Evolutionary conservation across 306 rosid genomes (phyloP), one percentile per base, ranked within the genome.

Genomic region (Cucurbita pepo): DNA sequence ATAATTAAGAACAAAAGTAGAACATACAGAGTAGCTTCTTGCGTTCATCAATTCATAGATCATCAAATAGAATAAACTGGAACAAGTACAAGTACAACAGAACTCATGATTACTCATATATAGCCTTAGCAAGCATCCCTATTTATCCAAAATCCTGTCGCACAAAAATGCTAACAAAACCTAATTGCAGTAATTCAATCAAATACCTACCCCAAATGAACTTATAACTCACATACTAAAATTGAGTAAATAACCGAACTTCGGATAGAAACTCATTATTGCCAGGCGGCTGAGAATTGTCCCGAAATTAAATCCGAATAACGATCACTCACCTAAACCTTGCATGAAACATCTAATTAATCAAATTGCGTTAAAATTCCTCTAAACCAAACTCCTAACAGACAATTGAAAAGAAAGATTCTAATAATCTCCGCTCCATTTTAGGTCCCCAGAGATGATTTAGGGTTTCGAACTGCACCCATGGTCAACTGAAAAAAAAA

Each of bases 381-480:
- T 48, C 43, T 0, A 69, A 69, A 14, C 25, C 54, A 69, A 69
- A 14, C 0, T 10, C 18, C 12, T 13, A 25, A 38, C 18, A 15
- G n/a, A 69, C 6, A 56, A 47, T 69, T 14, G 22, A 30, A 69
- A 48, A 48, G 3, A 67, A 69, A 69, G 43, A 47, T 15, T 69
- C 43, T 66, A 66, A 44, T 19, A 3, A 66, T 66, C 19, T 22
- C 56, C 36, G 13, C 56, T 66, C 55, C 55, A 14, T 21, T 66
- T 21, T 15, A 22, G 40, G 73, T 15, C 6, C 30, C 22, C 57
- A 14, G 22, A 69, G 73, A 48, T 22, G 44, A 69, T 69, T 69
- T 69, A 69, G 73, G 73, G 73, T 50, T 69, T 48, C 73, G 57
- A 69, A 69, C 72, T 2, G 10, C 72, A 45, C 18, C 40, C 10